Conservation (phyloP, 2,329 filamentous ascomycete species). For the Aphanoascus verrucosus region DNA sequence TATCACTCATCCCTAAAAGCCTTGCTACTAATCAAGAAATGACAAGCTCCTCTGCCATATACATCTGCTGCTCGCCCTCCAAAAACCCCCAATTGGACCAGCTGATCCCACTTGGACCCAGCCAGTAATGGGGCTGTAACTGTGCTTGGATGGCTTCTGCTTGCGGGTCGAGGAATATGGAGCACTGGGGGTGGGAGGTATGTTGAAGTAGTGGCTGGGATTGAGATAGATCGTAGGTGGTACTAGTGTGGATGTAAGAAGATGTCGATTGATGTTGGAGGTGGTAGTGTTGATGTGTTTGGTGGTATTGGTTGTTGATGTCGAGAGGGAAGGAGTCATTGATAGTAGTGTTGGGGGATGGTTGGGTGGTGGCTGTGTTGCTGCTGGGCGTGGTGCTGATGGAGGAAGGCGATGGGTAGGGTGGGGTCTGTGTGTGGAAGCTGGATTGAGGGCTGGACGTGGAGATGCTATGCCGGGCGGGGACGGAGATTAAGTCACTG, state of each 20-base stretch:
- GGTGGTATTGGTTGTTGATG: not conserved
- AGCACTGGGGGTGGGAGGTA: not conserved
- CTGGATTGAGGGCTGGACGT: no score
- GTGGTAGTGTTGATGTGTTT: not conserved
- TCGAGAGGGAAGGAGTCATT: not conserved
- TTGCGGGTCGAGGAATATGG: not conserved
- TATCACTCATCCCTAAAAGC: no score
- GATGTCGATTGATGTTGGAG: not conserved
- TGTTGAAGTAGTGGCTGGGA: conserved; percentile 13
- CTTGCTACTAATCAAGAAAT: not conserved
- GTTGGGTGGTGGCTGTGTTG: no score
- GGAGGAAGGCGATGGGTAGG: no score
- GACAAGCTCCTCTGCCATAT: not conserved
- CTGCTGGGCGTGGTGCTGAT: not conserved
- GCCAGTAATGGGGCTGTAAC: conserved; percentile 28
- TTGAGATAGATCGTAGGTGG: conserved; percentile 11
- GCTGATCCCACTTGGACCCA: conserved; percentile 18
- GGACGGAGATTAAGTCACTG: not conserved
- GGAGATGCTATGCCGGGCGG: no score
- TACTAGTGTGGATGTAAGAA: conserved; percentile 3
- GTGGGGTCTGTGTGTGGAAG: no score
- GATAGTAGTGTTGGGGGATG: not conserved
- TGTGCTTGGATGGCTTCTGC: conserved; percentile 17
- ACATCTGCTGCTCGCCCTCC: not conserved
- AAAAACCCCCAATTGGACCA: conserved; percentile 13